Evolutionary conservation across 2,329 filamentous ascomycete genomes (phyloP).

Genomic region (Beauveria australis): DNA sequence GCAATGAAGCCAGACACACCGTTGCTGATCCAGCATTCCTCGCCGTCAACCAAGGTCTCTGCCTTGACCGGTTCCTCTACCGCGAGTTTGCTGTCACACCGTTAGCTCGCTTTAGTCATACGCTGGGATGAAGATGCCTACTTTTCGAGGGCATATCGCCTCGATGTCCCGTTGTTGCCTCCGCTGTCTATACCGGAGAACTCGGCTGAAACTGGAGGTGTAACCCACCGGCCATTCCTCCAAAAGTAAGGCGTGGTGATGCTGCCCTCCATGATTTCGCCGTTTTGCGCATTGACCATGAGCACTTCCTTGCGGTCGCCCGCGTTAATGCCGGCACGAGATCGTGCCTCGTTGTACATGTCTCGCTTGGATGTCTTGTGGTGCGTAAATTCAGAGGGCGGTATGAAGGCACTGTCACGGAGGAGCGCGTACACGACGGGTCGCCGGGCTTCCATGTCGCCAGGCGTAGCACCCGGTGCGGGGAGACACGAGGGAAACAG

Average conservation of each 20-base stretch:
- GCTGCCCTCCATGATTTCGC: conserved; percentile 76
- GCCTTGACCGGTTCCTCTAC: conserved; percentile 55
- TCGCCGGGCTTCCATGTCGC: conserved; percentile 19
- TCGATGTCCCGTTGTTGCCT: conserved; percentile 73
- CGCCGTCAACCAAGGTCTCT: conserved; percentile 57
- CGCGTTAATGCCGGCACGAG: conserved; percentile 46
- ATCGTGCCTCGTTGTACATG: conserved; percentile 63
- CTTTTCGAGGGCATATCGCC: conserved; percentile 73
- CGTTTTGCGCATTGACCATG: conserved; percentile 52
- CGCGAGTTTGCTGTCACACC: conserved; percentile 45
- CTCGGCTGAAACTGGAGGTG: conserved; percentile 53
- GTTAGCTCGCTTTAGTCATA: background rate
- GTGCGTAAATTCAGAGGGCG: conserved; percentile 59
- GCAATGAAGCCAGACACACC: conserved; percentile 70
- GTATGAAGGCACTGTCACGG: conserved; percentile 34
- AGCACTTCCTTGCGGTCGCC: conserved; percentile 62
- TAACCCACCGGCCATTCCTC: conserved; percentile 66
- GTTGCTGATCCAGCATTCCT: conserved; percentile 84
- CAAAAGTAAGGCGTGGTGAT: conserved; percentile 77
- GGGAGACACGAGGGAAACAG: conserved; percentile 52
- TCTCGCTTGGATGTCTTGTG: conserved; percentile 76
- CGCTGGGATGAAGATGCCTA: conserved; percentile 21
- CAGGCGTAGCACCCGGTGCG: conserved; percentile 26
- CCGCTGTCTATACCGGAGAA: conserved; percentile 48
- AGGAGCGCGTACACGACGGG: conserved; percentile 32